A percentile compares a stretch with the other conserved stretches of the same genome.
phyloP scores from a whole-genome alignment of 371 early-diverging fungal genomes.

The Sporodiniella umbellata region DNA sequence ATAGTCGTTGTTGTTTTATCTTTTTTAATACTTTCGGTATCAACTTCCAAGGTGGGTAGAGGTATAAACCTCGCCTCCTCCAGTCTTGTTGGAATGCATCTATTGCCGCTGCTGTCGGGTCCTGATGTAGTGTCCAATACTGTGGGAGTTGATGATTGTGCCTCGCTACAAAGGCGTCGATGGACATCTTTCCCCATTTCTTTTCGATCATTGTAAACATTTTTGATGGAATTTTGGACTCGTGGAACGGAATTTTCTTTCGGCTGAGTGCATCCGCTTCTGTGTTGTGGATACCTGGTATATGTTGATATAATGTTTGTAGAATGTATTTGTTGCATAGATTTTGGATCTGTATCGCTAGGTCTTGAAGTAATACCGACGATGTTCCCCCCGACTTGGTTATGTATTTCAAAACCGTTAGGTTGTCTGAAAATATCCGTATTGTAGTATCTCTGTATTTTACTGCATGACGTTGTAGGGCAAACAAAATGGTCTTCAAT shows the following conservation, averaged over 20 bases:
- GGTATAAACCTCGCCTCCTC: conserved; percentile 9
- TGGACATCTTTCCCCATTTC: neutral
- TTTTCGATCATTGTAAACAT: conserved; percentile 1
- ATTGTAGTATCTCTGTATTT: neutral
- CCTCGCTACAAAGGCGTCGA: conserved; percentile 27
- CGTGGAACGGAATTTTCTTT: neutral
- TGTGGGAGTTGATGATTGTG: conserved; percentile 4
- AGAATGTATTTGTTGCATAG: neutral
- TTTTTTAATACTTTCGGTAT: conserved; percentile 18
- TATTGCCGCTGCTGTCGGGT: conserved; percentile 16
- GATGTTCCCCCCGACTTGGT: conserved; percentile 2
- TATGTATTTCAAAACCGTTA: conserved; percentile 16
- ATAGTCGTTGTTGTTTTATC: conserved; percentile 7
- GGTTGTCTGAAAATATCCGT: conserved; percentile 7
- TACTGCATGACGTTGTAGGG: conserved; percentile 2
- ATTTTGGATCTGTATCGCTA: conserved; percentile 3
- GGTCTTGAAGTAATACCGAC: conserved; percentile 5
- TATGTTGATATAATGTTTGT: conserved; percentile 5
- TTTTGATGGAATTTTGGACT: neutral
- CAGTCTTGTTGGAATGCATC: conserved; percentile 29
- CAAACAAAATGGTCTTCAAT: conserved; percentile 11
- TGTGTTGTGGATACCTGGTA: conserved; percentile 5
- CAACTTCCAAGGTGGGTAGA: conserved; percentile 30
- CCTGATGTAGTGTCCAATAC: conserved; percentile 17
- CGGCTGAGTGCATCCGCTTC: conserved; percentile 10